These are phyloP conservation scores for Bathelium albidoporum DNA, from an alignment of 495 filamentous ascomycete genomes.

Conservation along the genomic window DNA sequence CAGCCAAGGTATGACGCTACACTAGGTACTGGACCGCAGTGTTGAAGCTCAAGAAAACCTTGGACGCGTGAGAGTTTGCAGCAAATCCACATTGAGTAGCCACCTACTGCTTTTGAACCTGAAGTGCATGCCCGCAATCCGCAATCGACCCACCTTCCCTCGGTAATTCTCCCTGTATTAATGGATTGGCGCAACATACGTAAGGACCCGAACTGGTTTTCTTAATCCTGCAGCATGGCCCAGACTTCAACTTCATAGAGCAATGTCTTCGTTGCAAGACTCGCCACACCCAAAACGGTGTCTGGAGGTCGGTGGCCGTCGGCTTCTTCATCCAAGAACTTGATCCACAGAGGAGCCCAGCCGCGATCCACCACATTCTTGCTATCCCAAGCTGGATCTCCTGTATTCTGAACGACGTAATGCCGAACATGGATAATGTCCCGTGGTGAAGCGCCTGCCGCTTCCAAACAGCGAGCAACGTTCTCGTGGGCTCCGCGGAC, in stretches of 20 bases:
- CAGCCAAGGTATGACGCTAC: no score
- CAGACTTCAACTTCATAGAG: conserved; percentile 13
- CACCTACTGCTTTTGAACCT: no score
- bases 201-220: no score
- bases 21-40: no score
- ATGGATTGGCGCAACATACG: no score
- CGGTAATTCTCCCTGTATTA: no score
- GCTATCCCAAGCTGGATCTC: conserved; percentile 6
- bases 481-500: conserved; percentile 7
- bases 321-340: conserved; percentile 13
- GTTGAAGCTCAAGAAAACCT: no score
- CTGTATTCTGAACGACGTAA: conserved; percentile 11
- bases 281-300: conserved; percentile 14
- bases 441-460: conserved; percentile 10
- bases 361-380: conserved; percentile 5
- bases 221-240: conserved; percentile 7
- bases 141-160: no score
- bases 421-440: conserved; percentile 12
- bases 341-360: conserved; percentile 12
- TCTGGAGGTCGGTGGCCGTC: conserved; percentile 15
- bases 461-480: conserved; percentile 7
- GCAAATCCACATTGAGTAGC: no score
- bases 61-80: no score
- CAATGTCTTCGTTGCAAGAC: conserved; percentile 8
- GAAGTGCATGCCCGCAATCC: no score